Evolutionary conservation across 176 grass and related monocot species (phyloP).

Genomic region (Poa pratensis): DNA sequence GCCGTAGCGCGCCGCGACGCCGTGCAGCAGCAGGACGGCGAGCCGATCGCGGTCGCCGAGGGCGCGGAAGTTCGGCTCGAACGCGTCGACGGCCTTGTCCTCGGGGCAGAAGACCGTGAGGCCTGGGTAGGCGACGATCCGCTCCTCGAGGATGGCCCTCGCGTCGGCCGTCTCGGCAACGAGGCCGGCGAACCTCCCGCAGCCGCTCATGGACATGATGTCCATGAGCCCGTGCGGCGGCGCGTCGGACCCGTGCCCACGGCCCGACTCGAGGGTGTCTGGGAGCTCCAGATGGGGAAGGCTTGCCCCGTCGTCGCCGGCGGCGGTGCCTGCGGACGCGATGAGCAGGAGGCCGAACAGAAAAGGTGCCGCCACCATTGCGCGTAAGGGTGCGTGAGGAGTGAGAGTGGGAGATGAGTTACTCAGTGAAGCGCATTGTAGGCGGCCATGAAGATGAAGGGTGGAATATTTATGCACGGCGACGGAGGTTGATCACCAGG

Average conservation of each 20-base stretch:
- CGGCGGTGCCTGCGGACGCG: background rate
- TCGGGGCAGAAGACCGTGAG: background rate
- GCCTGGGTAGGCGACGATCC: background rate
- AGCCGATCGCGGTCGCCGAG: background rate
- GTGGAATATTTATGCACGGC: background rate
- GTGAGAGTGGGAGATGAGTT: background rate
- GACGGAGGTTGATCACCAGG: background rate
- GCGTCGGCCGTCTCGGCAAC: background rate
- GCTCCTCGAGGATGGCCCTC: background rate
- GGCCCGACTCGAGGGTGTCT: background rate
- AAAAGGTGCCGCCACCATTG: background rate
- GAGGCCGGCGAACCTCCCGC: background rate
- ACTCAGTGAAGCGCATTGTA: background rate
- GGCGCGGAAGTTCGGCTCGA: background rate
- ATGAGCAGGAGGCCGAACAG: background rate
- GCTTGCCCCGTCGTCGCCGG: background rate
- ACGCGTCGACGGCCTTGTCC: background rate
- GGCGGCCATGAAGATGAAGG: background rate
- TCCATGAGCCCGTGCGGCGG: background rate
- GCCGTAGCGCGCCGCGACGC: background rate
- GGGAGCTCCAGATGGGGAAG: background rate
- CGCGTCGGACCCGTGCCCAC: background rate
- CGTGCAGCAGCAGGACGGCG: constrained; percentile 1
- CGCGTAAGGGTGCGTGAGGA: background rate
- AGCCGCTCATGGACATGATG: background rate